phyloP scores from a whole-genome alignment of 148 eudicot species.

The Oxyria digyna region DNA sequence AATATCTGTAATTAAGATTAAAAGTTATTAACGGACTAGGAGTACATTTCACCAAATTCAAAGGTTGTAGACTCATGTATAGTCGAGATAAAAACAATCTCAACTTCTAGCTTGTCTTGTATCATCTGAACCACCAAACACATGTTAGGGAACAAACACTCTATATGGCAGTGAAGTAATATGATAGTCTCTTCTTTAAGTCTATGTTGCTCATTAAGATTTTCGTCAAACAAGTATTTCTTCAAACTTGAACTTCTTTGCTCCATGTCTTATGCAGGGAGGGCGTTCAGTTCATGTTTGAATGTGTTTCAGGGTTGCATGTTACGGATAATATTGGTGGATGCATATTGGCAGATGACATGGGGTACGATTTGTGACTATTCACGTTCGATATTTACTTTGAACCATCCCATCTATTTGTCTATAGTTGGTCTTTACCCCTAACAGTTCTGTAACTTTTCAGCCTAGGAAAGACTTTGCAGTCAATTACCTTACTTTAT shows the following conservation, averaged over 20 bases:
- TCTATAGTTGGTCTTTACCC: constrained; percentile 4
- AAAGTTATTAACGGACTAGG: neutral
- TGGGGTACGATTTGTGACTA: constrained; percentile 56
- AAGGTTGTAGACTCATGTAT: neutral
- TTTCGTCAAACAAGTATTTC: neutral
- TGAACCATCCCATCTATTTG: neutral
- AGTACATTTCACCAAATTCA: neutral
- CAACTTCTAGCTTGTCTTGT: neutral
- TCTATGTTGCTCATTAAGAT: neutral
- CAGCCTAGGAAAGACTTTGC: constrained; percentile 96
- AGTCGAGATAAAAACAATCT: neutral
- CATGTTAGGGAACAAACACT: neutral
- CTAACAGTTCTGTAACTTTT: constrained; percentile 13
- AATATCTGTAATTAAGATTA: too few species aligned
- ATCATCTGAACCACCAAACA: neutral
- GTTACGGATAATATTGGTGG: constrained; percentile 53
- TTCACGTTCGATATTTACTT: neutral
- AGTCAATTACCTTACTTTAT: constrained; percentile 85
- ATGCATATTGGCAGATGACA: constrained; percentile 99
- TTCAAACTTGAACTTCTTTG: neutral
- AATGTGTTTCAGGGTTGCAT: constrained; percentile 73
- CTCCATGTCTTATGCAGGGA: constrained; percentile 48
- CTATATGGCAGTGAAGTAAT: neutral
- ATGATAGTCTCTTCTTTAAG: neutral
- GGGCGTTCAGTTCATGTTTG: constrained; percentile 99